These are phyloP conservation scores for Aspergillus niger DNA, from an alignment of 2,329 filamentous ascomycete genomes.

Conservation along the genomic window DNA sequence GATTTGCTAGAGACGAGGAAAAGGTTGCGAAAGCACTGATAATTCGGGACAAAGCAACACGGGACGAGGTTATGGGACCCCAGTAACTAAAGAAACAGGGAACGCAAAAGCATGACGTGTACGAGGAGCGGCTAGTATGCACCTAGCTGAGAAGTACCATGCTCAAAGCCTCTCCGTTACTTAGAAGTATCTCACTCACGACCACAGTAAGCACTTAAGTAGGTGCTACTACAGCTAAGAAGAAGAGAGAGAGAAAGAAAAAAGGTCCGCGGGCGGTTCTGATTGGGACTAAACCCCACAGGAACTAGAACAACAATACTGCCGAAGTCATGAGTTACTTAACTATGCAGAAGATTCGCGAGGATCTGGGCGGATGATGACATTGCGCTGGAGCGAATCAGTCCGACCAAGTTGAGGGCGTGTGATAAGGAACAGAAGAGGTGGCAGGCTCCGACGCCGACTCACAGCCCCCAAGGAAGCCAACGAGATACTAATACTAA, in stretches of 20 bases:
- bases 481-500: neutral
- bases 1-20: neutral
- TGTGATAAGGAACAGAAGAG: neutral
- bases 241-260: too few species aligned
- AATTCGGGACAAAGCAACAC: neutral
- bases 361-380: neutral
- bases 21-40: neutral
- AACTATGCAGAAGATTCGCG: neutral
- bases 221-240: neutral
- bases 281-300: neutral
- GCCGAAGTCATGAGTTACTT: too few species aligned
- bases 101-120: conserved; percentile 12
- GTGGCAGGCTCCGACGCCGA: neutral
- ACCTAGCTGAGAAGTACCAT: neutral
- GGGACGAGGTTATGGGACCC: neutral
- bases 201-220: too few species aligned
- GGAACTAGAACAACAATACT: neutral
- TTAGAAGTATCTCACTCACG: too few species aligned
- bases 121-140: neutral
- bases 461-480: neutral
- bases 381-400: neutral
- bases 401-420: neutral
- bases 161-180: too few species aligned
- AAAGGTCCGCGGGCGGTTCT: neutral
- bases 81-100: conserved; percentile 8